phyloP scores from a whole-genome alignment of 1,284 basidiomycete species.

The Microstroma glucosiphilum region DNA sequence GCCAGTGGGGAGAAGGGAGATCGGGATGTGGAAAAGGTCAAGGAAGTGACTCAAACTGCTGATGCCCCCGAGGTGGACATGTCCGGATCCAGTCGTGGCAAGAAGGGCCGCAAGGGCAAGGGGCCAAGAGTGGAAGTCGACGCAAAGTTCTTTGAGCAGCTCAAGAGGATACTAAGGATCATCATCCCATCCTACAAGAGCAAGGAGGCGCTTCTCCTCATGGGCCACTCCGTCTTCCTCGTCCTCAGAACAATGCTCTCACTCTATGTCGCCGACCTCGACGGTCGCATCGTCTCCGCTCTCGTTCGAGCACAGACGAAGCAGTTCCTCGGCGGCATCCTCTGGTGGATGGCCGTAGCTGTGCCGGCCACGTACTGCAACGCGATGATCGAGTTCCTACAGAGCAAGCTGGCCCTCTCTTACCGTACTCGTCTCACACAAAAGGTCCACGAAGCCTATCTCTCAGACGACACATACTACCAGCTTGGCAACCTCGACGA shows the following conservation, averaged over 20 bases:
- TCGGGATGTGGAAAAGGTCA: slow-evolving; percentile 10
- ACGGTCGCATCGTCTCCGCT: slow-evolving; percentile 84
- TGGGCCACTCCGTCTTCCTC: slow-evolving; percentile 80
- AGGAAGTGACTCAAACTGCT: slow-evolving; percentile 4
- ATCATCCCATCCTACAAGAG: slow-evolving; percentile 79
- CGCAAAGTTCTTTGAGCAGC: slow-evolving; percentile 76
- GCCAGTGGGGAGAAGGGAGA: slow-evolving; percentile 13
- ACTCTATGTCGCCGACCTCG: slow-evolving; percentile 88
- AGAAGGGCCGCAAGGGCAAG: slow-evolving; percentile 22
- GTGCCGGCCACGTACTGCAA: slow-evolving; percentile 80
- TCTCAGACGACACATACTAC: slow-evolving; percentile 77
- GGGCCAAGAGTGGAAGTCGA: slow-evolving; percentile 63
- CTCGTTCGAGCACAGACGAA: slow-evolving; percentile 79
- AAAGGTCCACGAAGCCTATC: slow-evolving; percentile 74
- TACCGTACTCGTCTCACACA: slow-evolving; percentile 83
- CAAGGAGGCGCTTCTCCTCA: slow-evolving; percentile 77
- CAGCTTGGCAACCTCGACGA: slow-evolving; percentile 73
- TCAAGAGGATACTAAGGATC: slow-evolving; percentile 72
- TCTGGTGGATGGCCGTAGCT: slow-evolving; percentile 86
- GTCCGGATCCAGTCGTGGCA: slow-evolving; percentile 22
- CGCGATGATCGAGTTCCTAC: slow-evolving; percentile 82
- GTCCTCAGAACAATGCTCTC: slow-evolving; percentile 83
- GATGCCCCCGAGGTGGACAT: slow-evolving; percentile 16
- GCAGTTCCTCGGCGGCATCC: slow-evolving; percentile 76
- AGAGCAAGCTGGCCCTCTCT: slow-evolving; percentile 85